Base-by-base conservation (phyloP, 2,329 filamentous ascomycete species). In the Tolypocladium nubicola region DNA sequence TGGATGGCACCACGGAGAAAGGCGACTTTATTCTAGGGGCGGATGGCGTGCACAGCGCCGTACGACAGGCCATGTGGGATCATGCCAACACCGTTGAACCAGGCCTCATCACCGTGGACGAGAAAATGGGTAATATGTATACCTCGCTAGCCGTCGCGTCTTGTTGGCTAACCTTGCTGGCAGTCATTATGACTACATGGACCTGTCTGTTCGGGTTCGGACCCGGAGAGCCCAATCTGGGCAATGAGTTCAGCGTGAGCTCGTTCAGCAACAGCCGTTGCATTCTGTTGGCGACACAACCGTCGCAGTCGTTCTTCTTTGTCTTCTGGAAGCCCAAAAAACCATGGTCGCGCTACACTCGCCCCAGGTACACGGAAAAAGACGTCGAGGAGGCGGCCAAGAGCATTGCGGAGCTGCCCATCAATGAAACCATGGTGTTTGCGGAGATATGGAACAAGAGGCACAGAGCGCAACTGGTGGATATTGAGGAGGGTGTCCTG, bases 21-120 rank as follows among this genome's bases (percentile, higher is more conserved):
- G 75, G 70, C 1, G 71, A 72, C 49, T 65, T 78, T 14, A 59
- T 77, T 6, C 63, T 77, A 26, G 75, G 75, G 19, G 69, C 70
- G 9, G 75, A 77, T 61, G 75, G 75, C 4, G 71, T 75, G 7
- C 69, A 73, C 52, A 76, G 73, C 60, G 62, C 61, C 13, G 59
- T 62, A 7, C 49, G 62, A 19, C 45, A 53, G 1, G 41, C 60
- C n/a, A 68, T 68, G 61, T 68, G 63, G 62, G 43, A 65, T 13
- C 60, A 63, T 37, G 60, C 62, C 19, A 58, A 60, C 52, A 52
- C 58, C 33, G 50, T 23, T 1, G 47, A 39, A 0, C 60, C 59
- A 1, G 62, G 60, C 1, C 19, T 58, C 14, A 62, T 62, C 11
- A 61, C 56, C 4, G 58, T 56, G 3, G 54, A 61, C 21, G 62